Conservation (phyloP, 768 basidiomycete species). For the Hypholoma sublateritium region DNA sequence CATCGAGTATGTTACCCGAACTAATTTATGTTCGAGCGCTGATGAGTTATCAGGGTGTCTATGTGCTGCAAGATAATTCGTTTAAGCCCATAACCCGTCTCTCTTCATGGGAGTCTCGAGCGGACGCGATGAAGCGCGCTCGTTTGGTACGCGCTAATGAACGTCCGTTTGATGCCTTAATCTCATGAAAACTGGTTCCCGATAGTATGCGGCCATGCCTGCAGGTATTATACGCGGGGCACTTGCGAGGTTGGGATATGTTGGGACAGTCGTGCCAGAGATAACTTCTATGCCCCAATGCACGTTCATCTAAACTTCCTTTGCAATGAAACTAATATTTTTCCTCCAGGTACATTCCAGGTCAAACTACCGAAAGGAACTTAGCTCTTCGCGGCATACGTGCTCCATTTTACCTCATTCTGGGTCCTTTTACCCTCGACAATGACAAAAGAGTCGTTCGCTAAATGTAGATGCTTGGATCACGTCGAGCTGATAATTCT, state of each 20-base stretch:
- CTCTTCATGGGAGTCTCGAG: slow-evolving; percentile 77
- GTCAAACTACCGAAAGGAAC: slow-evolving; percentile 71
- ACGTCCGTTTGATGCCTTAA: not conserved
- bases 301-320: slow-evolving; percentile 26
- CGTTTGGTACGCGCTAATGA: slow-evolving; percentile 48
- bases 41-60: slow-evolving; percentile 65
- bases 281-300: slow-evolving; percentile 85
- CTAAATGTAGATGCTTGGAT: too few relatives aligned
- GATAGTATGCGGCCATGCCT: slow-evolving; percentile 78
- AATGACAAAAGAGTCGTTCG: too few relatives aligned
- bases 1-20: slow-evolving; percentile 62
- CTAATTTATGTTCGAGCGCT: not conserved
- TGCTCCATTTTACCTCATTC: too few relatives aligned
- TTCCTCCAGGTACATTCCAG: slow-evolving; percentile 74
- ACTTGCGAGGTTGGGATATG: slow-evolving; percentile 73
- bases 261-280: slow-evolving; percentile 76
- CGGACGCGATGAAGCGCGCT: slow-evolving; percentile 70
- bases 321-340: not conserved
- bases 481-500: too few relatives aligned
- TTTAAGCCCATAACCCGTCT: slow-evolving; percentile 85
- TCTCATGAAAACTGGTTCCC: not conserved
- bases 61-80: slow-evolving; percentile 88
- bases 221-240: slow-evolving; percentile 85
- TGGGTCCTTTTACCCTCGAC: too few relatives aligned
- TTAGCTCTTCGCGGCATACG: slow-evolving; percentile 3